phyloP scores from a whole-genome alignment of 2,329 filamentous ascomycete genomes.

The Fonsecaea monophora region DNA sequence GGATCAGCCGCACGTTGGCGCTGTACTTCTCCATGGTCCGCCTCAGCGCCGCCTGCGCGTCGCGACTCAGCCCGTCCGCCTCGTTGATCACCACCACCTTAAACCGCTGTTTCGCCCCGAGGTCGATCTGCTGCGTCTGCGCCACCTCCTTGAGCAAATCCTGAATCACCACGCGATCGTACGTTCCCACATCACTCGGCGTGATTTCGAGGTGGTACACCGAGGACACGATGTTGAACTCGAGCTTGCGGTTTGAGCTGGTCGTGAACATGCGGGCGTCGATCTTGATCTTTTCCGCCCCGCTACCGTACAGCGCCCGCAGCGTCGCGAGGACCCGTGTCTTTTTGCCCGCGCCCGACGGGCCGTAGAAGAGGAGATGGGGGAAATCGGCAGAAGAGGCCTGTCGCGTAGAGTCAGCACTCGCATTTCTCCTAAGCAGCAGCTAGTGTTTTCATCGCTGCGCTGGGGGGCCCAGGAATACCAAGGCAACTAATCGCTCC shows the following conservation, averaged over 20 bases:
- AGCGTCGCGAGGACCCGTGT: constrained; percentile 94
- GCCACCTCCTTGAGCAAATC: constrained; percentile 97
- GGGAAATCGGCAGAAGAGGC: constrained; percentile 97
- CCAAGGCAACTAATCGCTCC: constrained; percentile 81
- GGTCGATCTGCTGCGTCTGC: constrained; percentile 98
- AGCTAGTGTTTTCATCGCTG: too few species aligned
- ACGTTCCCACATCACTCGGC: constrained; percentile 93
- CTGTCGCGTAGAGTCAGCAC: constrained; percentile 54
- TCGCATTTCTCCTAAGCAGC: neutral
- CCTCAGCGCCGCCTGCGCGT: constrained; percentile 92
- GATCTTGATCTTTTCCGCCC: constrained; percentile 99
- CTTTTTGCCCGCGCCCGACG: constrained; percentile 96
- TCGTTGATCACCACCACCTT: constrained; percentile 99
- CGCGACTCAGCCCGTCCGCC: constrained; percentile 89
- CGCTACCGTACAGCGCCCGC: constrained; percentile 92
- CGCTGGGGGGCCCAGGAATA: constrained; percentile 55
- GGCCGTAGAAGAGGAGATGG: constrained; percentile 95
- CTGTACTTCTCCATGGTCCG: constrained; percentile 99
- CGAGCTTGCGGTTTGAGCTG: constrained; percentile 86
- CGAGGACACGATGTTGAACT: constrained; percentile 98
- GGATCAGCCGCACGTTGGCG: constrained; percentile 87
- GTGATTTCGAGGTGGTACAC: constrained; percentile 99
- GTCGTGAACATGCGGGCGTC: constrained; percentile 97
- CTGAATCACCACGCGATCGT: constrained; percentile 94
- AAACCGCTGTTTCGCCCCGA: constrained; percentile 87